Evolutionary conservation across 495 filamentous ascomycete species (phyloP).

Genomic region (Sabuloglossum arenarium): DNA sequence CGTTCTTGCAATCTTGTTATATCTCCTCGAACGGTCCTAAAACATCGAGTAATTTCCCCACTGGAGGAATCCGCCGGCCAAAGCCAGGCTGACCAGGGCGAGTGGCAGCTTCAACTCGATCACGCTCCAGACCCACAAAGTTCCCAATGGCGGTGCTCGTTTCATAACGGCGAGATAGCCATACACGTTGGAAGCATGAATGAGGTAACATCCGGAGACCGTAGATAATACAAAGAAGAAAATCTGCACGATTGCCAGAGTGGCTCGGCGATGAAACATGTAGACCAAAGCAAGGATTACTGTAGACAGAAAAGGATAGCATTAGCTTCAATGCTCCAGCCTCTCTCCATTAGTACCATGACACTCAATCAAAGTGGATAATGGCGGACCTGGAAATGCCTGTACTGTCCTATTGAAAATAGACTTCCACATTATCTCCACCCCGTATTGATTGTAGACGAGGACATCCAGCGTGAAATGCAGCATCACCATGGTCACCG

Average conservation of each 20-base stretch:
- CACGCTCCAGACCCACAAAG: conserved; percentile 84
- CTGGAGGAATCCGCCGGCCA: conserved; percentile 44
- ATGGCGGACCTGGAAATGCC: conserved; percentile 26
- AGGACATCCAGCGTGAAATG: conserved; percentile 78
- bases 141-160: conserved; percentile 68
- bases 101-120: conserved; percentile 61
- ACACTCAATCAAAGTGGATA: background rate
- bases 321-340: background rate
- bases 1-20: background rate
- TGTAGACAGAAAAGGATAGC: background rate
- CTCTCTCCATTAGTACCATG: background rate
- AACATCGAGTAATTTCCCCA: conserved; percentile 37
- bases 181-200: conserved; percentile 56
- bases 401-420: conserved; percentile 31
- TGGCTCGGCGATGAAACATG: conserved; percentile 29
- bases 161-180: conserved; percentile 85
- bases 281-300: conserved; percentile 34
- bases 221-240: conserved; percentile 37
- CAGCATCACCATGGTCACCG: conserved; percentile 51
- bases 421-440: conserved; percentile 35
- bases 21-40: background rate
- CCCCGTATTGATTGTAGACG: conserved; percentile 77
- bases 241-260: conserved; percentile 28
- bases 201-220: conserved; percentile 48
- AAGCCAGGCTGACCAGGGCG: conserved; percentile 37